Evolutionary conservation across 1,284 basidiomycete genomes (phyloP).

Genomic region (Melampsora americana): DNA sequence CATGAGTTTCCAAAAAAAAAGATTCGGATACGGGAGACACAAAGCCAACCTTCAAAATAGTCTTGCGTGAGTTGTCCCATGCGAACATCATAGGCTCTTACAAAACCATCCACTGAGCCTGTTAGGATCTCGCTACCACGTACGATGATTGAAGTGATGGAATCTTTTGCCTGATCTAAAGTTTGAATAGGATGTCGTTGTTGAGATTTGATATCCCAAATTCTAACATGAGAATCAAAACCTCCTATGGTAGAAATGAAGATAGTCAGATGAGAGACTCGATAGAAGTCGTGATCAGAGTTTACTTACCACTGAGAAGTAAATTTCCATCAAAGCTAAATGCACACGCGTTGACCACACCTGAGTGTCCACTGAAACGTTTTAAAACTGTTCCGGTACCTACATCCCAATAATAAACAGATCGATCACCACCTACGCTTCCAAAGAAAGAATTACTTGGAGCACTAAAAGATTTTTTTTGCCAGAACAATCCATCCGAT

Average conservation of each 20-base stretch:
- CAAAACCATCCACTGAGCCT: conserved; percentile 83
- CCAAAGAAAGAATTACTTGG: conserved; percentile 91
- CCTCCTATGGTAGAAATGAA: conserved; percentile 1
- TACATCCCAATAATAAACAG: conserved; percentile 94
- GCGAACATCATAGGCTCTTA: conserved; percentile 88
- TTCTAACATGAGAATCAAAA: conserved; percentile 49
- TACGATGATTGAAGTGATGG: conserved; percentile 73
- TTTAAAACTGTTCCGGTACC: conserved; percentile 75
- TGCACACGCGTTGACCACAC: conserved; percentile 82
- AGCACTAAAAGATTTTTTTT: conserved; percentile 60
- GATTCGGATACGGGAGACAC: not conserved
- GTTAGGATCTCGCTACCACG: conserved; percentile 68
- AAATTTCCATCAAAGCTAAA: conserved; percentile 83
- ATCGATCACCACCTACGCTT: conserved; percentile 86
- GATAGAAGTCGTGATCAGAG: no score
- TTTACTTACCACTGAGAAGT: conserved; percentile 70
- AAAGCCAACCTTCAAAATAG: conserved; percentile 73
- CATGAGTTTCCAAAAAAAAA: not conserved
- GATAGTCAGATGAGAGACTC: not conserved
- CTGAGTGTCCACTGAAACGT: conserved; percentile 78
- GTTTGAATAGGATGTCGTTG: conserved; percentile 80
- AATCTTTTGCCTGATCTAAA: conserved; percentile 82
- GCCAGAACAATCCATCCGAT: not conserved
- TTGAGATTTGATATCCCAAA: conserved; percentile 63
- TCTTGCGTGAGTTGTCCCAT: conserved; percentile 84